phyloP scores from a whole-genome alignment of 306 rosid genomes.

The Gastrolobium villosum region DNA sequence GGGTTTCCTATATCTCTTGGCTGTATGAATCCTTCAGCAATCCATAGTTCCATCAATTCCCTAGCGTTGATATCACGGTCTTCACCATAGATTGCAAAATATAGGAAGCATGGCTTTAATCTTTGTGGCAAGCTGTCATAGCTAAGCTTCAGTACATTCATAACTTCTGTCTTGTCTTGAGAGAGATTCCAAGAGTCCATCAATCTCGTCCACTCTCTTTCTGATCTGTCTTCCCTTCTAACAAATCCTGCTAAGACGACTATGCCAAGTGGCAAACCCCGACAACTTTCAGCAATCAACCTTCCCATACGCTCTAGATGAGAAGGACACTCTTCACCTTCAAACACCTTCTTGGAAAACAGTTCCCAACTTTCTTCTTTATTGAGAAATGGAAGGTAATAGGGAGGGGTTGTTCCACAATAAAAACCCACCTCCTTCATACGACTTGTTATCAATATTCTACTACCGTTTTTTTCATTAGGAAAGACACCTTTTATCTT shows the following conservation, averaged over 20 bases:
- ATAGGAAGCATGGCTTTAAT: no score
- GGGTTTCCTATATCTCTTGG: no score
- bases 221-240: not conserved
- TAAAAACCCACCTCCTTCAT: not conserved
- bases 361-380: constrained; percentile 40
- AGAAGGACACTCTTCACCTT: not conserved
- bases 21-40: no score
- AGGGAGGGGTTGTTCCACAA: not conserved
- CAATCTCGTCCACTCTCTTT: constrained; percentile 9
- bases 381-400: not conserved
- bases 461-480: constrained; percentile 15
- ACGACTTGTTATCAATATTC: constrained; percentile 40
- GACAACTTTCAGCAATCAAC: not conserved
- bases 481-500: constrained; percentile 1
- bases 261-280: constrained; percentile 30
- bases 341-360: constrained; percentile 23
- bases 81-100: no score
- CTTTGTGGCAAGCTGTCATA: no score
- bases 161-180: no score
- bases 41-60: no score
- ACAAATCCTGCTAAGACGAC: not conserved
- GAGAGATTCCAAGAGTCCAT: no score
- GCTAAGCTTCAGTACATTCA: no score
- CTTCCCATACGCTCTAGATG: not conserved
- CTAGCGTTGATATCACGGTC: no score